phyloP scores from a whole-genome alignment of 192 early-diverging fungal species.

The Coemansia sp. region DNA sequence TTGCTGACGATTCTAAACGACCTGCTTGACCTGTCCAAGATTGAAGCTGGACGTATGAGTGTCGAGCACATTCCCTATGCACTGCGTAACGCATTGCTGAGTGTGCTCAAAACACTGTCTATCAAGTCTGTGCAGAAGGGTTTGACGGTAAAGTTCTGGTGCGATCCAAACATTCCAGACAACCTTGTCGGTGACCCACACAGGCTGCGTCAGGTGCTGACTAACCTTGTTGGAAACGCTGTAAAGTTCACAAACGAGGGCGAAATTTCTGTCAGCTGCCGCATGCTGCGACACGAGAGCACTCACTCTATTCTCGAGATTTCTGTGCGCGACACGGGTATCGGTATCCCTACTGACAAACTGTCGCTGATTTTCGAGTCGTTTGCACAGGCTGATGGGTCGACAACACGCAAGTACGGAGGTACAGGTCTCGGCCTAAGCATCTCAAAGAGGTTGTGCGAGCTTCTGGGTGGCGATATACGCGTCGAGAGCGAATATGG shows the following conservation, averaged over 20 bases:
- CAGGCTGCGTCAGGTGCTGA: slow-evolving; percentile 74
- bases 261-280: slow-evolving; percentile 60
- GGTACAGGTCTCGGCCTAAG: slow-evolving; percentile 84
- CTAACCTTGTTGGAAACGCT: slow-evolving; percentile 81
- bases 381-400: slow-evolving; percentile 81
- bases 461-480: slow-evolving; percentile 75
- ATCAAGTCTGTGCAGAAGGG: slow-evolving; percentile 75
- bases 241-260: slow-evolving; percentile 82
- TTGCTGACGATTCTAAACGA: slow-evolving; percentile 78
- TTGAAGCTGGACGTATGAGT: slow-evolving; percentile 81
- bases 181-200: slow-evolving; percentile 72
- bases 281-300: slow-evolving; percentile 29
- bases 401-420: slow-evolving; percentile 79
- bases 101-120: slow-evolving; percentile 68
- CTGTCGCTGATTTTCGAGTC: slow-evolving; percentile 74
- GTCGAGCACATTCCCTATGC: slow-evolving; percentile 72
- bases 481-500: slow-evolving; percentile 73
- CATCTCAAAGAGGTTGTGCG: slow-evolving; percentile 75
- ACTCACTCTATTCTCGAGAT: slow-evolving; percentile 61
- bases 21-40: slow-evolving; percentile 82
- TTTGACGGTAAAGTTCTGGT: slow-evolving; percentile 61
- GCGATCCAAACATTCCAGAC: slow-evolving; percentile 68
- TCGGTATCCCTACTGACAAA: slow-evolving; percentile 80
- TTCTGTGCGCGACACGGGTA: slow-evolving; percentile 76
- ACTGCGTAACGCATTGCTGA: slow-evolving; percentile 59